A percentile compares a stretch with the other conserved stretches of the same genome.
These are phyloP conservation scores for Pezicula radicicola DNA, from an alignment of 2,329 filamentous ascomycete species.

Conservation along the genomic window DNA sequence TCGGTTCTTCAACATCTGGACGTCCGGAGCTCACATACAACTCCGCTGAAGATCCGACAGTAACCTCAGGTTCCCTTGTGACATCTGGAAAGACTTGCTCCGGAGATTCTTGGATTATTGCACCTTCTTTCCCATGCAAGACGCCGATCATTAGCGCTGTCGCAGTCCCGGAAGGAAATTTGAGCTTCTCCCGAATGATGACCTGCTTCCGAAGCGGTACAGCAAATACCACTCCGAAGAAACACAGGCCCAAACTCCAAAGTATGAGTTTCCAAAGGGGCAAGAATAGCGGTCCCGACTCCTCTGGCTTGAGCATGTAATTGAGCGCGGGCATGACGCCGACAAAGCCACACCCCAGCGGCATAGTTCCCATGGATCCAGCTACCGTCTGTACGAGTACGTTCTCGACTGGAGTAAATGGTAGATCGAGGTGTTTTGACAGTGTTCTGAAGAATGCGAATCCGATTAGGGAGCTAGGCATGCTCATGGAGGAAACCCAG, in stretches of 20 bases:
- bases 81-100: slow-evolving; percentile 7
- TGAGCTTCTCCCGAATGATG: slow-evolving; percentile 86
- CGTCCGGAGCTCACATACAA: slow-evolving; percentile 6
- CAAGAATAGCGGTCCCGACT: slow-evolving; percentile 73
- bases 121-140: slow-evolving; percentile 64
- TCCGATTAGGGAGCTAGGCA: slow-evolving; percentile 91
- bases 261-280: slow-evolving; percentile 75
- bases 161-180: slow-evolving; percentile 93
- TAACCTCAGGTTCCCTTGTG: not conserved
- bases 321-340: slow-evolving; percentile 92
- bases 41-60: not conserved
- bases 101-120: slow-evolving; percentile 21
- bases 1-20: slow-evolving; percentile 20
- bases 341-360: slow-evolving; percentile 90
- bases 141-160: slow-evolving; percentile 92
- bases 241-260: slow-evolving; percentile 90
- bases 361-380: slow-evolving; percentile 94
- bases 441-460: slow-evolving; percentile 90
- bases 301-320: slow-evolving; percentile 73
- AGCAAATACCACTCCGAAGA: slow-evolving; percentile 96
- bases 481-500: slow-evolving; percentile 86
- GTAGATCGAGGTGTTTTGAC: slow-evolving; percentile 67
- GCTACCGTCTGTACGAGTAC: slow-evolving; percentile 95
- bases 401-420: slow-evolving; percentile 94
- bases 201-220: slow-evolving; percentile 89